Conservation (phyloP, 345 rosid genomes). For the Litchi chinensis region DNA sequence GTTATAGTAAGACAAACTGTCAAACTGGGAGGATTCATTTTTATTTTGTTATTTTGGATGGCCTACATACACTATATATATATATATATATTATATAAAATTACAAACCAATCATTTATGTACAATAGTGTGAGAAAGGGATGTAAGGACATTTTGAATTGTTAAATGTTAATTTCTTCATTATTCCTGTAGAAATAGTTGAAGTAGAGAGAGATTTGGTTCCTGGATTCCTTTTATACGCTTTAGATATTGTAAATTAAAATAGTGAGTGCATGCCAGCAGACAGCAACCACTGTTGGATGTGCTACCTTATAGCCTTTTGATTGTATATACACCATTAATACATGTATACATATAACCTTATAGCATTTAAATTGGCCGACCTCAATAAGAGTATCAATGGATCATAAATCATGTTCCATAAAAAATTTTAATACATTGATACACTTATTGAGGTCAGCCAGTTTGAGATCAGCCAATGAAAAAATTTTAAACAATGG, state of each 20-base stretch:
- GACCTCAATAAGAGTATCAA: no score
- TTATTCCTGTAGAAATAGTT: neutral
- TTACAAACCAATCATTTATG: neutral
- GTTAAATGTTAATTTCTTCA: neutral
- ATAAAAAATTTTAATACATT: no score
- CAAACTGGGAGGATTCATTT: neutral
- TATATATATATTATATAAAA: no score
- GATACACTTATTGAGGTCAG: no score
- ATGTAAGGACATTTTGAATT: neutral
- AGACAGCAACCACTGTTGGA: no score
- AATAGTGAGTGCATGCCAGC: no score
- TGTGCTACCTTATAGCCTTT: no score
- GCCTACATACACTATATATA: neutral
- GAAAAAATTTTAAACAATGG: no score
- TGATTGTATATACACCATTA: no score
- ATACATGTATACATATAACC: neutral
- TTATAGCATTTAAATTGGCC: neutral
- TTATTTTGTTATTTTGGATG: neutral
- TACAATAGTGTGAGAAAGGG: neutral
- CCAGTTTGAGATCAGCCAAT: no score
- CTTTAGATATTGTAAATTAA: no score
- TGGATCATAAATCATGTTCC: no score
- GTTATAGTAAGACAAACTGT: neutral
- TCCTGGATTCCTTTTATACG: neutral
- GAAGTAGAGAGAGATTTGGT: neutral